Conservation (phyloP, 148 eudicot genomes). For the Nepenthes mirabilis region DNA sequence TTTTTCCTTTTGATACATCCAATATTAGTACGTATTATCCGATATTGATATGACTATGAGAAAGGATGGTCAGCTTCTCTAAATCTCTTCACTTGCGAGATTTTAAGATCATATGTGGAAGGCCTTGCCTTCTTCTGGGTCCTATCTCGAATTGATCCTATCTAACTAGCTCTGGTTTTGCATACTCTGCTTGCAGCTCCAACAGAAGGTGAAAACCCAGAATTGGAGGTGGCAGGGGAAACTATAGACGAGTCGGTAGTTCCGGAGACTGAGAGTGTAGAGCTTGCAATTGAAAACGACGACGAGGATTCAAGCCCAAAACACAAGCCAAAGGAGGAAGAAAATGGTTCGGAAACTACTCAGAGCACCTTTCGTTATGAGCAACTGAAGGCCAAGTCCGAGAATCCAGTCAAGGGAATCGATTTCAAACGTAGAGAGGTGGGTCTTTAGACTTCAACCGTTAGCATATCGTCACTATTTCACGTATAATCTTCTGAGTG, state of each 20-base stretch:
- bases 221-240: conserved; percentile 30
- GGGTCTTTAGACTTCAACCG: conserved; percentile 4
- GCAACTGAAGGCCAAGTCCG: conserved; percentile 67
- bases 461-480: not conserved
- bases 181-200: conserved; percentile 22
- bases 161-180: not conserved
- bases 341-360: conserved; percentile 37
- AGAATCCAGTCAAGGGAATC: conserved; percentile 83
- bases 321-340: conserved; percentile 44
- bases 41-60: too few species aligned
- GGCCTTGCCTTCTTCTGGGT: not conserved
- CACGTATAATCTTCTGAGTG: not conserved
- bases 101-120: not conserved
- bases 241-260: conserved; percentile 36
- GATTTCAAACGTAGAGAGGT: conserved; percentile 99
- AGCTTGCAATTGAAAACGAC: conserved; percentile 26
- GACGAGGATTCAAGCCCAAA: conserved; percentile 38
- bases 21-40: too few species aligned
- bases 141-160: not conserved
- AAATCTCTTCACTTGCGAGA: not conserved
- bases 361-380: conserved; percentile 72
- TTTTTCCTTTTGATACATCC: too few species aligned
- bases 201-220: conserved; percentile 27
- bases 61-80: too few species aligned
- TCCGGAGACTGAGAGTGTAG: conserved; percentile 23